Percentiles rank a stretch among this genome's conserved stretches.
Conservation (phyloP, 306 rosid species). For the Fragaria vesca region DNA sequence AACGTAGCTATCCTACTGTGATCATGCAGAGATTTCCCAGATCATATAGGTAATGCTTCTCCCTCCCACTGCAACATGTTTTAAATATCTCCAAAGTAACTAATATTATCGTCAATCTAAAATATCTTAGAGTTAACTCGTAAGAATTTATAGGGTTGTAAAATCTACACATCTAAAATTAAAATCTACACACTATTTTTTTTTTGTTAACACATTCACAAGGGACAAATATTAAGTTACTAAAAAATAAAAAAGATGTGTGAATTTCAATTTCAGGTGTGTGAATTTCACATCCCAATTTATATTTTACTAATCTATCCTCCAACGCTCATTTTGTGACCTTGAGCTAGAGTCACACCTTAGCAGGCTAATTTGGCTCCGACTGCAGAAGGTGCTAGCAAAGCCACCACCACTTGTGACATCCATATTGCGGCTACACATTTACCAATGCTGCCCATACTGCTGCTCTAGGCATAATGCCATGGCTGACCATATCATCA, state of each 20-base stretch:
- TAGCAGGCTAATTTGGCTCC: slow-evolving; percentile 51
- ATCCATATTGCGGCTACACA: slow-evolving; percentile 55
- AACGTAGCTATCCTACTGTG: background rate
- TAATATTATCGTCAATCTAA: background rate
- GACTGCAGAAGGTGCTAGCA: slow-evolving; percentile 51
- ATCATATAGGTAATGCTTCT: slow-evolving; percentile 30
- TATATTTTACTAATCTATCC: no score
- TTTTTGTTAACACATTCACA: no score
- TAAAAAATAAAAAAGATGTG: no score
- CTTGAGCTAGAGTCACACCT: slow-evolving; percentile 43
- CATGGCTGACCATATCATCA: slow-evolving; percentile 34
- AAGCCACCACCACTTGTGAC: slow-evolving; percentile 42
- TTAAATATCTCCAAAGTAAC: no score
- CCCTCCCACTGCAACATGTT: slow-evolving; percentile 35
- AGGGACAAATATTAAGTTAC: no score
- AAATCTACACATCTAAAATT: no score
- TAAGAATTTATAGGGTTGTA: no score
- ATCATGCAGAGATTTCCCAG: background rate
- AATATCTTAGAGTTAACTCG: background rate
- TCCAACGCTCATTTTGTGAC: background rate
- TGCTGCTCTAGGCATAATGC: slow-evolving; percentile 37
- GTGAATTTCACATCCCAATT: no score
- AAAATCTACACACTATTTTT: no score
- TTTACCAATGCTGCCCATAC: slow-evolving; percentile 56
- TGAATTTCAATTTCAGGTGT: no score